phyloP scores from a whole-genome alignment of 1,284 basidiomycete genomes.

The Hypsizygus ulmarius region DNA sequence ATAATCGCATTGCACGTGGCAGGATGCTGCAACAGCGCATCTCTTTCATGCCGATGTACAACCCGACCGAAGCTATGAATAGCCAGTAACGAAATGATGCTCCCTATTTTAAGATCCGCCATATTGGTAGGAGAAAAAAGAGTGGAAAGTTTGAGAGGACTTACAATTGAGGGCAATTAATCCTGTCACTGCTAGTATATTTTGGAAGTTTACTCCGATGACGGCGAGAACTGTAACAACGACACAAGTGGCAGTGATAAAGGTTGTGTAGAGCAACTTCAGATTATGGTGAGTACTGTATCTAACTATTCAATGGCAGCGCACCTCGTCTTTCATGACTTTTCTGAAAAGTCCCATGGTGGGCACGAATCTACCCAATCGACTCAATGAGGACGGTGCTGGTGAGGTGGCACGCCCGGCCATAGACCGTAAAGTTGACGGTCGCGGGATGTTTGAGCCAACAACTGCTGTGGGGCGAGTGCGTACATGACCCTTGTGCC shows the following conservation, averaged over 20 bases:
- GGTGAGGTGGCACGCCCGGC: slow-evolving; percentile 22
- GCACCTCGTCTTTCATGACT: slow-evolving; percentile 63
- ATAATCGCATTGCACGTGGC: slow-evolving; percentile 33
- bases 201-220: slow-evolving; percentile 47
- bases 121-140: neutral
- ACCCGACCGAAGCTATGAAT: slow-evolving; percentile 64
- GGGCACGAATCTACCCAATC: slow-evolving; percentile 49
- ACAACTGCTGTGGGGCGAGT: neutral
- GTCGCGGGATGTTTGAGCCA: neutral
- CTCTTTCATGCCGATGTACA: slow-evolving; percentile 60
- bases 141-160: slow-evolving; percentile 20
- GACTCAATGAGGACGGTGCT: slow-evolving; percentile 40
- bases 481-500: neutral
- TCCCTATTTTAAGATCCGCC: slow-evolving; percentile 39
- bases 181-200: slow-evolving; percentile 41
- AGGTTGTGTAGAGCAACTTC: slow-evolving; percentile 56
- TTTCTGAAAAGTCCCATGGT: slow-evolving; percentile 52
- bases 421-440: neutral
- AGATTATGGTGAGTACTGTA: neutral
- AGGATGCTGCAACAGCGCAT: slow-evolving; percentile 52
- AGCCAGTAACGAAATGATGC: slow-evolving; percentile 53
- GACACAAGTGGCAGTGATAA: slow-evolving; percentile 50
- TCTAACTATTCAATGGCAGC: slow-evolving; percentile 13
- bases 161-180: slow-evolving; percentile 60
- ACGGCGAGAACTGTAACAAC: slow-evolving; percentile 49